These are phyloP conservation scores for Catharanthus roseus DNA, from an alignment of 257 asterid species.

Conservation along the genomic window DNA sequence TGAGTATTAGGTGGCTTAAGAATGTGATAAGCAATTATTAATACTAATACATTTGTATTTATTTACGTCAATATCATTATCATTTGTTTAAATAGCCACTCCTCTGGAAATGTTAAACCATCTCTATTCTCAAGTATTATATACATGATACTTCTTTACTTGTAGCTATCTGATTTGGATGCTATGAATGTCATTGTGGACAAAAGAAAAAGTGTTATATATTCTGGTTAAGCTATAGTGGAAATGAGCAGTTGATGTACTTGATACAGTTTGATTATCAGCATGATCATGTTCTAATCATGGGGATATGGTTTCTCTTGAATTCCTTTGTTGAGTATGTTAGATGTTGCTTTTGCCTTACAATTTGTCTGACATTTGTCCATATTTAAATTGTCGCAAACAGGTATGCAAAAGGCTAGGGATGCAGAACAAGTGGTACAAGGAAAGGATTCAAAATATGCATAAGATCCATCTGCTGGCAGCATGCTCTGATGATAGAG, in stretches of 20 bases:
- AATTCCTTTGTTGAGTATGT: neutral
- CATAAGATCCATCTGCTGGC: slow-evolving; percentile 50
- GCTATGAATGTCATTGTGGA: neutral
- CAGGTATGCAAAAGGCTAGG: slow-evolving; percentile 81
- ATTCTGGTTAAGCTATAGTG: neutral
- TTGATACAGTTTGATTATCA: no score
- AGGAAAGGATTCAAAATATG: slow-evolving; percentile 44
- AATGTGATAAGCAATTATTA: no score
- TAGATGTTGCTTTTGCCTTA: neutral
- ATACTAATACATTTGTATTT: no score
- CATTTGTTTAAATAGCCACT: no score
- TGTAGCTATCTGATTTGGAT: neutral
- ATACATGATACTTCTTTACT: no score
- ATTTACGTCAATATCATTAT: no score
- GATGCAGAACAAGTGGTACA: slow-evolving; percentile 56
- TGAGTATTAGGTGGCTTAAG: no score
- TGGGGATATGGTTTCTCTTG: neutral
- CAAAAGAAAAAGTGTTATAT: no score
- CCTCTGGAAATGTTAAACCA: no score
- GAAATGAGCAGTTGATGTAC: neutral
- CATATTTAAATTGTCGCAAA: slow-evolving; percentile 14
- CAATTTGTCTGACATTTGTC: no score
- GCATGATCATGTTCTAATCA: neutral
- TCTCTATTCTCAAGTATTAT: no score
- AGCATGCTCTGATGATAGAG: slow-evolving; percentile 47